A percentile compares a stretch with the other conserved stretches of the same genome.
Conservation (phyloP, 768 basidiomycete species). For the Leccinum imitatum region DNA sequence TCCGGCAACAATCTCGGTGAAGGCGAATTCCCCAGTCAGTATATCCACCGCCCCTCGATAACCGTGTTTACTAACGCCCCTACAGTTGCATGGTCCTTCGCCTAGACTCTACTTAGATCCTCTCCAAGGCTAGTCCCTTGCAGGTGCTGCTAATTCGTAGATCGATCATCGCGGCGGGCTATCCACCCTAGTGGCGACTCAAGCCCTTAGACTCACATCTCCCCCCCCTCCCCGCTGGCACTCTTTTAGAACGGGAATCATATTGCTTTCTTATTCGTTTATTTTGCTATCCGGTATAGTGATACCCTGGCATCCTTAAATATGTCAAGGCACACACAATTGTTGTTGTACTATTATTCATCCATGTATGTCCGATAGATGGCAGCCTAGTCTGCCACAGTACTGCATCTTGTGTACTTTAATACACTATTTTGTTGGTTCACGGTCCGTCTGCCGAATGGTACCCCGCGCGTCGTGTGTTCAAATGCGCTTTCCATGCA, state of each 20-base stretch:
- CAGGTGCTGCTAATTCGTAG: conserved; percentile 22
- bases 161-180: conserved; percentile 11
- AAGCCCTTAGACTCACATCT: conserved; percentile 12
- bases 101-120: conserved; percentile 14
- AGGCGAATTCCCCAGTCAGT: conserved; percentile 62
- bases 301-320: conserved; percentile 1
- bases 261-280: background rate
- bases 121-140: conserved; percentile 22
- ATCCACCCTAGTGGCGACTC: conserved; percentile 46
- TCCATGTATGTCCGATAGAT: conserved; percentile 5
- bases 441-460: background rate
- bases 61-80: background rate
- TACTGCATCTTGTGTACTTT: background rate
- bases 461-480: background rate
- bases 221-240: background rate
- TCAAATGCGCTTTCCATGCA: conserved; percentile 10
- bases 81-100: conserved; percentile 32
- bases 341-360: conserved; percentile 1
- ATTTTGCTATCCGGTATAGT: conserved; percentile 21
- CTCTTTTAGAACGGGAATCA: background rate
- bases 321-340: conserved; percentile 6
- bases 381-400: background rate
- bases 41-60: background rate
- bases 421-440: background rate
- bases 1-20: conserved; percentile 35